Evolutionary conservation across 768 basidiomycete species (phyloP).

Genomic region (Xanthoconium purpureum): DNA sequence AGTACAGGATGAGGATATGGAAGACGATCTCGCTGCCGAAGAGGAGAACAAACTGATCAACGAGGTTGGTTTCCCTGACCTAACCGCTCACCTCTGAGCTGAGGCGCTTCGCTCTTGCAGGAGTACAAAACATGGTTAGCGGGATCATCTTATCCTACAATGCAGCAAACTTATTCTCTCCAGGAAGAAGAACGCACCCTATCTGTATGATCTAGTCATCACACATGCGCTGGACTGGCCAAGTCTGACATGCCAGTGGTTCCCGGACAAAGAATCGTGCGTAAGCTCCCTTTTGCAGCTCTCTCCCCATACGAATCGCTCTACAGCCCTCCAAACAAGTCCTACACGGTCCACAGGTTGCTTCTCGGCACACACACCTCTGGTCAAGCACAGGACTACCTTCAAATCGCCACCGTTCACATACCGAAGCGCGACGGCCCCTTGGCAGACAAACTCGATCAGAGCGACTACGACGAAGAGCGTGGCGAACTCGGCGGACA

Average conservation of each 20-base stretch:
- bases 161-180: neutral
- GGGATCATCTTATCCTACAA: constrained; percentile 7
- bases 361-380: constrained; percentile 98
- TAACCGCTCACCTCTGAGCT: constrained; percentile 1
- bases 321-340: constrained; percentile 79
- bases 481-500: constrained; percentile 94
- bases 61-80: constrained; percentile 50
- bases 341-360: constrained; percentile 93
- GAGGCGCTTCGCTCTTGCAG: constrained; percentile 35
- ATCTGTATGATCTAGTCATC: constrained; percentile 95
- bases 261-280: constrained; percentile 93
- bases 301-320: neutral
- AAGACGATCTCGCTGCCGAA: constrained; percentile 78
- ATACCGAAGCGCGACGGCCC: constrained; percentile 79
- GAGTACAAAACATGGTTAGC: constrained; percentile 85
- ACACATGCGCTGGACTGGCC: constrained; percentile 99
- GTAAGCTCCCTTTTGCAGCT: constrained; percentile 26
- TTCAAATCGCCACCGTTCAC: constrained; percentile 92
- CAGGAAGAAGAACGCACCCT: constrained; percentile 97
- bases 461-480: constrained; percentile 84
- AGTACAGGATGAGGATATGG: constrained; percentile 58
- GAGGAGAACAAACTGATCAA: constrained; percentile 88
- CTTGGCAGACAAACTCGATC: constrained; percentile 74
- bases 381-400: constrained; percentile 87
- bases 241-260: constrained; percentile 96